Conservation (phyloP, 768 basidiomycete genomes). For the Termitomyces bulborhizus region DNA sequence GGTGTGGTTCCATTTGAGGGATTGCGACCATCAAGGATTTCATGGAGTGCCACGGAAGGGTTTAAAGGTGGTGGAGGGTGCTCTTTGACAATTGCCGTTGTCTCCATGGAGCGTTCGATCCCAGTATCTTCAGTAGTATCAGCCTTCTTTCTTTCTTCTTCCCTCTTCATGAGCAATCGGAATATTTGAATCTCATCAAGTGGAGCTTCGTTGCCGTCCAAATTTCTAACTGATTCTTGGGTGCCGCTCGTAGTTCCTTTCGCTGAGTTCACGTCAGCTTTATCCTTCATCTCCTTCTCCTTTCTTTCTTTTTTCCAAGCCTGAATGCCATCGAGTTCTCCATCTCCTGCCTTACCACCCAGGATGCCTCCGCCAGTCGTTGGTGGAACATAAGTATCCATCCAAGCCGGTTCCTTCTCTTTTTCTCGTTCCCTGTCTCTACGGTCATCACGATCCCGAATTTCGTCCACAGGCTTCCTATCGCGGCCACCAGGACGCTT, state of each 20-base stretch:
- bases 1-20: background rate
- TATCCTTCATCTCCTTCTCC: slow-evolving; percentile 61
- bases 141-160: slow-evolving; percentile 44
- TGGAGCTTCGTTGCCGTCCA: slow-evolving; percentile 27
- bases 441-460: slow-evolving; percentile 30
- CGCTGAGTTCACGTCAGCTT: slow-evolving; percentile 18
- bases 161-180: slow-evolving; percentile 77
- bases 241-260: slow-evolving; percentile 1
- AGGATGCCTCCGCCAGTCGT: slow-evolving; percentile 53
- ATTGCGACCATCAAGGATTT: background rate
- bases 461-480: slow-evolving; percentile 42
- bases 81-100: background rate
- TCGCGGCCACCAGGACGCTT: slow-evolving; percentile 60
- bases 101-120: background rate
- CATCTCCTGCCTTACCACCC: slow-evolving; percentile 52
- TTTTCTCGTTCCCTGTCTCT: slow-evolving; percentile 54
- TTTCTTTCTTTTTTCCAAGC: slow-evolving; percentile 84
- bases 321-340: slow-evolving; percentile 78
- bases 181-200: slow-evolving; percentile 84
- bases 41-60: background rate
- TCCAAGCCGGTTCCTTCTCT: slow-evolving; percentile 90
- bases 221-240: slow-evolving; percentile 8
- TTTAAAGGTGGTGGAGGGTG: background rate
- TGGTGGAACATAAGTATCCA: slow-evolving; percentile 79
- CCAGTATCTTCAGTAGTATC: slow-evolving; percentile 15